Evolutionary conservation across 805 yeast species (phyloP), one percentile per base, ranked within the genome.

Genomic region (Sungouiella thailandica): DNA sequence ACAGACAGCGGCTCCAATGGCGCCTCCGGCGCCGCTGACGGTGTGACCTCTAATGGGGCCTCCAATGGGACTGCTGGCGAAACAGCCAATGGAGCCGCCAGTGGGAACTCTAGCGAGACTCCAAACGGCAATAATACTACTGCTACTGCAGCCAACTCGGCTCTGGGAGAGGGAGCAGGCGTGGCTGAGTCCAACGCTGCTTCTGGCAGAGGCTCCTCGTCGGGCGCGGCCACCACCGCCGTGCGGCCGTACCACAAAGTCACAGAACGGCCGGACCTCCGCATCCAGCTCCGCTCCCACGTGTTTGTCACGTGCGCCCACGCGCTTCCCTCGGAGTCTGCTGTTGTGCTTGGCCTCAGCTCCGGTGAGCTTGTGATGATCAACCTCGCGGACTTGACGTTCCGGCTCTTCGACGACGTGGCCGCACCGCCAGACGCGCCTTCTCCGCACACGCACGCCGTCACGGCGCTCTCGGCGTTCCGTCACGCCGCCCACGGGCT

Each of bases 341-440:
- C 78, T 32, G 61, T 79, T 5, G 57, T 77, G 2, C 42, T 80
- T 13, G 93, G 90, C 1, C 71, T 78, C 41, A 73, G 80, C 13
- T 58, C 78, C 1, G 87, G 90, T n/a, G 86, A 79, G 44, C 53
- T 83, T 2, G 41, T 82, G 5, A 68, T 86, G 70, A 40, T 79
- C 23, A 83, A 80, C 42, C 71, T 80, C 52, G 39, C 52, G 55
- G 37, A 68, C 58, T 43, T 63, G 50, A 38, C 61, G 51, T 42
- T 68, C 76, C 31, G 73, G 66, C 26, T 59, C 53, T 31, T 72
- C 67, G 34, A 55, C 68, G 40, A 60, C 55, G 41, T 80, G 75
- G 4, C 16, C 4, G 20, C 17, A 3, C 83, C 55, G 7, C 34
- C 42, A 9, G 40, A 37, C 24, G 31, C 40, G 8, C 36, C 35